Evolutionary conservation across 257 asterid species (phyloP).

Genomic region (Leptodermis oblonga): DNA sequence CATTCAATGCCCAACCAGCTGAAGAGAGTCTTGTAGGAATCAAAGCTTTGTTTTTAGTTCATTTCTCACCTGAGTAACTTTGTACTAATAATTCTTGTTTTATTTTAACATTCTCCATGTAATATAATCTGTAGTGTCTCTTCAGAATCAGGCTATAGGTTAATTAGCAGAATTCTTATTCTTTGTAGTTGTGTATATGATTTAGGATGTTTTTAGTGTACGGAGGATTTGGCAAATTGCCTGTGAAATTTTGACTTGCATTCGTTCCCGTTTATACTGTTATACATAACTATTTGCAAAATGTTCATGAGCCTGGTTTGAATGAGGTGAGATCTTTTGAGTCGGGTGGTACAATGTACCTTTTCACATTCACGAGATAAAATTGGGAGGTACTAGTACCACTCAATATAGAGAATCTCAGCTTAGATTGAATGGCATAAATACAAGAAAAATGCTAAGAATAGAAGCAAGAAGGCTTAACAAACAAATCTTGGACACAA

Average conservation of each 20-base stretch:
- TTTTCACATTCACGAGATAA: too few species aligned
- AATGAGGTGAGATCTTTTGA: too few species aligned
- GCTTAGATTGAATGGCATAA: too few species aligned
- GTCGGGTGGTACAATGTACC: too few species aligned
- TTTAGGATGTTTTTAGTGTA: slow-evolving; percentile 11
- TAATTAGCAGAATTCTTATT: slow-evolving; percentile 20
- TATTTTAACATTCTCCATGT: slow-evolving; percentile 18
- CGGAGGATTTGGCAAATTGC: slow-evolving; percentile 19
- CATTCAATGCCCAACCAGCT: neutral
- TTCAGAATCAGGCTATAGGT: slow-evolving; percentile 11
- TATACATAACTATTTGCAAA: too few species aligned
- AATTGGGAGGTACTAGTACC: too few species aligned
- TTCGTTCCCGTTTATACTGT: too few species aligned
- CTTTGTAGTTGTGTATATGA: slow-evolving; percentile 19
- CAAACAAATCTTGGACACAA: neutral
- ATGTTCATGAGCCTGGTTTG: too few species aligned
- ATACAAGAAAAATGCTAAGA: neutral
- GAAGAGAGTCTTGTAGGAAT: slow-evolving; percentile 1
- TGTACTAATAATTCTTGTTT: slow-evolving; percentile 19
- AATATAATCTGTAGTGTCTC: slow-evolving; percentile 17
- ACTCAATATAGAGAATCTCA: too few species aligned
- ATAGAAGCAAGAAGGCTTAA: neutral
- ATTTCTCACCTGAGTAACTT: neutral
- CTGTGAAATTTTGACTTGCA: neutral
- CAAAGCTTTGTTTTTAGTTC: neutral